Conservation (phyloP, 2,329 filamentous ascomycete species). For the Periconia macrospinosa region DNA sequence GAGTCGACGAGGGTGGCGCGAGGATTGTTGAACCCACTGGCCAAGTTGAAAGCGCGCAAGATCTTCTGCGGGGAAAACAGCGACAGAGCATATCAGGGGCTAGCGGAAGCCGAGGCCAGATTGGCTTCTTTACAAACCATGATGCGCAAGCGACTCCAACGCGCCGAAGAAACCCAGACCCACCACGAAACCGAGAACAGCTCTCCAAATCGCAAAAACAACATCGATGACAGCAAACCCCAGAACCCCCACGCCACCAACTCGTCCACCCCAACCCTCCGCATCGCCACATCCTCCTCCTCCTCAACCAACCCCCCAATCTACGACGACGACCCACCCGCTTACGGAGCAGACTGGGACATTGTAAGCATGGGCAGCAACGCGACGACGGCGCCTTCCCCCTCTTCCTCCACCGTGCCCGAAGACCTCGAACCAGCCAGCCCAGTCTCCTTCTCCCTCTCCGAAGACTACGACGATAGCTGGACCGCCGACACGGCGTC, state of each 20-base stretch:
- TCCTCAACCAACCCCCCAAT: neutral
- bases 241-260: neutral
- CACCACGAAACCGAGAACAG: neutral
- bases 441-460: neutral
- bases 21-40: conserved; percentile 18
- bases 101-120: conserved; percentile 5
- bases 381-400: neutral
- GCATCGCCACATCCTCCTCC: neutral
- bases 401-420: neutral
- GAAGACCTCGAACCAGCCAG: neutral
- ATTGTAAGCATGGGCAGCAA: neutral
- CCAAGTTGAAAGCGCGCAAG: conserved; percentile 24
- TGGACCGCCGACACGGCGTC: too few relatives aligned
- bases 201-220: too few relatives aligned
- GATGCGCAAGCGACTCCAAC: neutral
- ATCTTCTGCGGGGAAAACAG: conserved; percentile 7
- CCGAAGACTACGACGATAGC: too few relatives aligned
- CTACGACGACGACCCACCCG: neutral
- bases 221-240: neutral
- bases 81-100: conserved; percentile 7
- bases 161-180: neutral
- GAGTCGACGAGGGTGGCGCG: neutral
- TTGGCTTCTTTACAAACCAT: neutral
- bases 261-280: neutral
- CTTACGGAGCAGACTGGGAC: neutral